Evolutionary conservation across 371 early-diverging fungal genomes (phyloP).

Genomic region (Phascolomyces articulosus): DNA sequence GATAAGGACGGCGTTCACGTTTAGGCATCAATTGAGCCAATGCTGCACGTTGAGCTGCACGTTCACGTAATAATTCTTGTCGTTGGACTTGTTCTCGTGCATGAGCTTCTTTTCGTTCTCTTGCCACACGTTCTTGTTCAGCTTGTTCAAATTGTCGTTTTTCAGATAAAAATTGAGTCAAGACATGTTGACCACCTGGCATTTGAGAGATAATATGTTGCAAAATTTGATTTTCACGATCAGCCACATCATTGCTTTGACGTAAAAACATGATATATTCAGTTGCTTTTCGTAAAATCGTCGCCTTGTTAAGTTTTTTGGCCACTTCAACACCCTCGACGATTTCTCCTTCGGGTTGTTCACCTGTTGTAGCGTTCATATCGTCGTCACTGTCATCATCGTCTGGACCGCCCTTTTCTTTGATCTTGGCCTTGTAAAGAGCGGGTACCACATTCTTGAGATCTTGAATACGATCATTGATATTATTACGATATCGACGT

Average conservation of each 20-base stretch:
- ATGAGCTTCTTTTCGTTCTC: conserved; percentile 23
- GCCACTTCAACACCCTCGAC: conserved; percentile 72
- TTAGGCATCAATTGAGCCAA: conserved; percentile 25
- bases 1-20: conserved; percentile 27
- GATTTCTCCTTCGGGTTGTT: conserved; percentile 44
- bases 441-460: conserved; percentile 87
- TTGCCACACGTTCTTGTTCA: conserved; percentile 27
- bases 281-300: conserved; percentile 84
- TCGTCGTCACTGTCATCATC: conserved; percentile 59
- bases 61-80: conserved; percentile 30
- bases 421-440: conserved; percentile 63
- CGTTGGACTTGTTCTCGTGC: conserved; percentile 27
- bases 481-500: conserved; percentile 92
- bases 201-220: conserved; percentile 52
- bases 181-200: conserved; percentile 59
- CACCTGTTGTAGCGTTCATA: too few species aligned
- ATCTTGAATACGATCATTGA: conserved; percentile 91
- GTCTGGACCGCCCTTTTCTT: conserved; percentile 53
- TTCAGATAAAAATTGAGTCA: conserved; percentile 33
- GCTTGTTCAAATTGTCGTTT: conserved; percentile 21
- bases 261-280: conserved; percentile 85
- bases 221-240: conserved; percentile 56
- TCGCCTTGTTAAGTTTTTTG: conserved; percentile 90
- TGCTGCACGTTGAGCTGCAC: conserved; percentile 36
- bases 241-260: conserved; percentile 48